phyloP scores from a whole-genome alignment of 139 green algal genomes.

The Parachlorella kessleri region DNA sequence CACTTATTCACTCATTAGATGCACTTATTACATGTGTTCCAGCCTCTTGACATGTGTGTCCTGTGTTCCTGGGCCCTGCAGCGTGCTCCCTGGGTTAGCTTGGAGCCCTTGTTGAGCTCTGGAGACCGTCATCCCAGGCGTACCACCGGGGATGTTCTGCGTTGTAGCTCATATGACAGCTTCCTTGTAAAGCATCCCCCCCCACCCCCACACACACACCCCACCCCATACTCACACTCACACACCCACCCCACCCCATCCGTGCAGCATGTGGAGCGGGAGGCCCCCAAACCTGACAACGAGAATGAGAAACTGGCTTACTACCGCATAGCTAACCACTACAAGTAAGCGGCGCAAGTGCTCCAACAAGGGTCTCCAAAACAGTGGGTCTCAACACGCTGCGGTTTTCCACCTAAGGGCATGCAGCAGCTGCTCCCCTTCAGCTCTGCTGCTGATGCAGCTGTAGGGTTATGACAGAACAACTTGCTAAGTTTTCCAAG shows the following conservation, averaged over 20 bases:
- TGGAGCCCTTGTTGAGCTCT: too few relatives aligned
- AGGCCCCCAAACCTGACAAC: not conserved
- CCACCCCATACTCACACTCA: not conserved
- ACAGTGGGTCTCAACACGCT: not conserved
- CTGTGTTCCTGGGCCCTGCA: too few relatives aligned
- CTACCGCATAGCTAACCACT: constrained; percentile 63
- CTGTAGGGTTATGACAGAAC: too few relatives aligned
- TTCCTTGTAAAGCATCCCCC: too few relatives aligned
- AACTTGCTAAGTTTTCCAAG: too few relatives aligned
- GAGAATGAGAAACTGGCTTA: constrained; percentile 46
- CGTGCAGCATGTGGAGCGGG: constrained; percentile 20
- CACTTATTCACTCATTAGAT: not conserved
- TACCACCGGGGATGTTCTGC: too few relatives aligned
- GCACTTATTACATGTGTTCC: not conserved
- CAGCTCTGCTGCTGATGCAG: too few relatives aligned
- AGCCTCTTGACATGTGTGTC: not conserved
- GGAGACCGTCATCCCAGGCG: too few relatives aligned
- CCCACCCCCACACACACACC: not conserved
- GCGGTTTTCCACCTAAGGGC: too few relatives aligned
- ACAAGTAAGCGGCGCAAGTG: constrained; percentile 30
- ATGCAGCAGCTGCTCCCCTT: too few relatives aligned
- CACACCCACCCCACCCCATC: not conserved
- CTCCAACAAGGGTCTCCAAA: not conserved
- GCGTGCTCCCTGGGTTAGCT: too few relatives aligned
- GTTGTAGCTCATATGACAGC: too few relatives aligned